A percentile compares a stretch with the other conserved stretches of the same genome.
Conservation (phyloP, 345 rosid genomes). For the Cardiospermum halicacabum region DNA sequence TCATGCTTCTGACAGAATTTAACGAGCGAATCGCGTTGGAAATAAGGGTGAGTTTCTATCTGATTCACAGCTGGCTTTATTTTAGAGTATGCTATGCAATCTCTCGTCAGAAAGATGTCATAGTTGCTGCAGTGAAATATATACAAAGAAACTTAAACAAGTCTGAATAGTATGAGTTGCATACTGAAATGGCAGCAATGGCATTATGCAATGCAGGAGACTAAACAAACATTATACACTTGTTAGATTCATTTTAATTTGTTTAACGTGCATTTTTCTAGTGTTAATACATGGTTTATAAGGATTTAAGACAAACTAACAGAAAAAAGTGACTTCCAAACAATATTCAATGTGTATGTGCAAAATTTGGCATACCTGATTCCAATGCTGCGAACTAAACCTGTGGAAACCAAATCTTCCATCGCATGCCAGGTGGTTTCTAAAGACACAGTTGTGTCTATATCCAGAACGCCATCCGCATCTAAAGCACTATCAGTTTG, state of each 20-base stretch:
- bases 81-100: conserved; percentile 87
- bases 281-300: not conserved
- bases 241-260: too few species aligned
- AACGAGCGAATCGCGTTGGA: conserved; percentile 83
- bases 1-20: conserved; percentile 91
- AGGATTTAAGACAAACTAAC: not conserved
- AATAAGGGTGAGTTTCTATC: conserved; percentile 87
- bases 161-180: not conserved
- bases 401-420: conserved; percentile 83
- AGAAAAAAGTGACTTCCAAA: too few species aligned
- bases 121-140: conserved; percentile 60
- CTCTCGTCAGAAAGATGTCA: conserved; percentile 79
- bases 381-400: conserved; percentile 82
- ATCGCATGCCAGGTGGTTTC: conserved; percentile 91
- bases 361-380: conserved; percentile 37
- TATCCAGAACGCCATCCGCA: conserved; percentile 72
- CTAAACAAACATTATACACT: too few species aligned
- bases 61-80: conserved; percentile 98
- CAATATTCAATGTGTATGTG: not conserved
- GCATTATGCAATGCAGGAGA: not conserved
- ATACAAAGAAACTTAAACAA: too few species aligned
- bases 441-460: conserved; percentile 69
- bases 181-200: not conserved
- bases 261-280: not conserved
- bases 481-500: conserved; percentile 61